These are phyloP conservation scores for Endoconidiophora polonica DNA, from an alignment of 2,329 filamentous ascomycete species.

Conservation along the genomic window DNA sequence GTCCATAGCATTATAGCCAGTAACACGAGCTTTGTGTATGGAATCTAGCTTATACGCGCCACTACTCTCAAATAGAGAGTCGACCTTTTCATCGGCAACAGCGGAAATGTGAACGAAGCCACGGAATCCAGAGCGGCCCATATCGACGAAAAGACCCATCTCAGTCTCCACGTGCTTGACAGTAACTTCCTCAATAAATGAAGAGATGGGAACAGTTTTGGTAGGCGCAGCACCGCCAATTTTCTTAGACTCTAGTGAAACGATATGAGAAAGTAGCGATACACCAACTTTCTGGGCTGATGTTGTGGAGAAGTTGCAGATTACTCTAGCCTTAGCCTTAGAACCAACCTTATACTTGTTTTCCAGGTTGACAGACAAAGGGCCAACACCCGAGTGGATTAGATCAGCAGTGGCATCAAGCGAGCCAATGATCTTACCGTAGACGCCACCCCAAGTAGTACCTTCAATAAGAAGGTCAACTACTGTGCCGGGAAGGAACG, in stretches of 20 bases:
- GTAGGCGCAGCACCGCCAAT: constrained; percentile 31
- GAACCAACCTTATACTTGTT: constrained; percentile 68
- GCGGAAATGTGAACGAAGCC: constrained; percentile 92
- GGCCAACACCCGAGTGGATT: constrained; percentile 68
- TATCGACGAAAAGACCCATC: constrained; percentile 64
- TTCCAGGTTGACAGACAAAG: constrained; percentile 51
- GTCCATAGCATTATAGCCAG: constrained; percentile 78
- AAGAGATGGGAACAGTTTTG: constrained; percentile 50
- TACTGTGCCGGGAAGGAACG: constrained; percentile 81
- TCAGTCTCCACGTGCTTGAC: constrained; percentile 65
- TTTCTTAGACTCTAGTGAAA: constrained; percentile 39
- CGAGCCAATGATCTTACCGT: constrained; percentile 82
- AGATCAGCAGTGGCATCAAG: constrained; percentile 81
- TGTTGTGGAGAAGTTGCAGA: constrained; percentile 69
- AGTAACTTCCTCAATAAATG: constrained; percentile 59
- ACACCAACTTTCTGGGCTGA: constrained; percentile 67
- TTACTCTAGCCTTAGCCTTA: constrained; percentile 71
- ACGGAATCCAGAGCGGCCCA: constrained; percentile 46
- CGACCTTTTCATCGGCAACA: constrained; percentile 77
- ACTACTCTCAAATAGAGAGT: constrained; percentile 57
- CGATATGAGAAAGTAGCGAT: constrained; percentile 72
- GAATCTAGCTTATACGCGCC: constrained; percentile 67
- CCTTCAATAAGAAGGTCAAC: constrained; percentile 74
- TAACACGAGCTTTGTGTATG: constrained; percentile 61
- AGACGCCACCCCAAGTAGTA: constrained; percentile 54